These are phyloP conservation scores for Cladophialophora psammophila DNA, from an alignment of 2,329 filamentous ascomycete genomes.

Conservation along the genomic window DNA sequence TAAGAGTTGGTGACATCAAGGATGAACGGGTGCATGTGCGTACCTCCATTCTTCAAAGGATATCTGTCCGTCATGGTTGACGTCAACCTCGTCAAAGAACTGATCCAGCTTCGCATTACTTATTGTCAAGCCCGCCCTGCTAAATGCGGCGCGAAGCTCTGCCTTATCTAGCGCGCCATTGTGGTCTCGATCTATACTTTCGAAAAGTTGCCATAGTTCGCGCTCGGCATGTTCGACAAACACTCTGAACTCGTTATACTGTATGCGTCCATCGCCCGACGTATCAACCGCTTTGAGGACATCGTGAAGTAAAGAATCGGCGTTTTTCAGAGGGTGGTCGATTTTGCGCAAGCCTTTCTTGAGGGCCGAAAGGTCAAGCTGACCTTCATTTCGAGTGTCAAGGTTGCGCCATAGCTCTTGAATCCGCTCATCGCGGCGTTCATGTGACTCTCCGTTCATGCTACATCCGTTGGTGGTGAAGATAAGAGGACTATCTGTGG, in stretches of 20 bases:
- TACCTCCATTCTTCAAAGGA: slow-evolving; percentile 97
- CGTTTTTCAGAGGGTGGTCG: slow-evolving; percentile 94
- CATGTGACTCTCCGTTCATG: slow-evolving; percentile 78
- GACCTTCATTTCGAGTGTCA: slow-evolving; percentile 76
- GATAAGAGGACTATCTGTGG: slow-evolving; percentile 36
- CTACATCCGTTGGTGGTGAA: slow-evolving; percentile 47
- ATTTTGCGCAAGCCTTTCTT: slow-evolving; percentile 85
- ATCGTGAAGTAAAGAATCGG: slow-evolving; percentile 80
- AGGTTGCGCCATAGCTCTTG: slow-evolving; percentile 84
- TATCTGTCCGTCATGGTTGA: slow-evolving; percentile 85
- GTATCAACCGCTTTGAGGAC: slow-evolving; percentile 85
- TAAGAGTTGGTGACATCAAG: slow-evolving; percentile 17
- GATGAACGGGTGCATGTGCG: slow-evolving; percentile 47
- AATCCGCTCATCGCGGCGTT: slow-evolving; percentile 80
- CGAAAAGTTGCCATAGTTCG: slow-evolving; percentile 82
- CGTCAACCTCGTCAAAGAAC: slow-evolving; percentile 90
- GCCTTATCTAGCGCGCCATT: slow-evolving; percentile 85
- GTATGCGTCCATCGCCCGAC: slow-evolving; percentile 86
- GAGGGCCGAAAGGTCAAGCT: slow-evolving; percentile 83
- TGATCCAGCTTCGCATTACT: slow-evolving; percentile 77
- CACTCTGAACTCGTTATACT: slow-evolving; percentile 87
- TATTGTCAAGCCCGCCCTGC: slow-evolving; percentile 77
- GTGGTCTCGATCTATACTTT: slow-evolving; percentile 82
- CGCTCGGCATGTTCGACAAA: slow-evolving; percentile 89
- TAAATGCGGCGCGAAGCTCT: slow-evolving; percentile 83